Evolutionary conservation across 2,329 filamentous ascomycete genomes (phyloP).

Genomic region (Claviceps pazoutovae): DNA sequence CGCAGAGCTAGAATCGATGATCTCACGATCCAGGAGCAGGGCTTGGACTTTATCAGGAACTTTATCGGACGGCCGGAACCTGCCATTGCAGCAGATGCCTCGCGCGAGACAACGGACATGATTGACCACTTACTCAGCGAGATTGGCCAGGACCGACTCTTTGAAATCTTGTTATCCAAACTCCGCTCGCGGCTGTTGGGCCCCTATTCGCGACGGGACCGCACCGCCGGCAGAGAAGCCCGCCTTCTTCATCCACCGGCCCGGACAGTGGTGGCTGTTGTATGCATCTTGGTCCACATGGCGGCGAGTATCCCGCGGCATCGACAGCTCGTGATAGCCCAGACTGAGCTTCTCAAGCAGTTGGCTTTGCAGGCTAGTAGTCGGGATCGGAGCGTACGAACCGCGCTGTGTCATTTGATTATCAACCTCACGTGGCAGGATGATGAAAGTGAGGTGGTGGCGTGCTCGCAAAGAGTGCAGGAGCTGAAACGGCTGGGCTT

Average conservation of each 20-base stretch:
- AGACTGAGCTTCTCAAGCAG: conserved; percentile 60
- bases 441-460: conserved; percentile 50
- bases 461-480: conserved; percentile 50
- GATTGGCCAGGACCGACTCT: conserved; percentile 63
- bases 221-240: conserved; percentile 23
- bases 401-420: conserved; percentile 68
- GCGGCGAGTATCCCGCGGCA: conserved; percentile 70
- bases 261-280: conserved; percentile 64
- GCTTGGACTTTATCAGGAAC: conserved; percentile 79
- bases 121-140: conserved; percentile 71
- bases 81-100: conserved; percentile 35
- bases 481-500: conserved; percentile 63
- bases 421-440: conserved; percentile 80
- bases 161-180: conserved; percentile 69
- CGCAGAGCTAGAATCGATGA: conserved; percentile 63
- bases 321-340: conserved; percentile 61
- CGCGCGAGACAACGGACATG: conserved; percentile 49
- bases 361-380: conserved; percentile 62
- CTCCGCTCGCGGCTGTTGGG: conserved; percentile 48
- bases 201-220: conserved; percentile 32
- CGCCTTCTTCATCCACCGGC: conserved; percentile 42
- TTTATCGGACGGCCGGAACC: conserved; percentile 52
- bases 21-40: conserved; percentile 78
- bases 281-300: conserved; percentile 77
- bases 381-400: conserved; percentile 58